phyloP scores from a whole-genome alignment of 2,329 filamentous ascomycete genomes.

The Pseudogymnoascus sp. region DNA sequence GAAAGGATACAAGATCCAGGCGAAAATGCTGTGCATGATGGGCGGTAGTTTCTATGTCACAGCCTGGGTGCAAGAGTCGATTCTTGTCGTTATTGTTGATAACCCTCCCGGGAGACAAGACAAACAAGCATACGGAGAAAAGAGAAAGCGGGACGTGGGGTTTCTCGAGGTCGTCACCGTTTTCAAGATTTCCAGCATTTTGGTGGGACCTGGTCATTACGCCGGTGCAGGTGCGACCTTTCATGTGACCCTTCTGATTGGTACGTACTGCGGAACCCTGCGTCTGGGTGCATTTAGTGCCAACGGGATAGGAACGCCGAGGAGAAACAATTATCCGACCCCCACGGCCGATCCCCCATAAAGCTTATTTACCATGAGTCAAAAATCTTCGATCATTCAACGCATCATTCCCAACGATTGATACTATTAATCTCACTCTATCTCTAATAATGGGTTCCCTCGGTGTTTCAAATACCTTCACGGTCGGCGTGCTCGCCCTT shows the following conservation, averaged over 20 bases:
- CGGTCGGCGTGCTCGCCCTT: slow-evolving; percentile 61
- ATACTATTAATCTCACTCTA: neutral
- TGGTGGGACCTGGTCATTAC: slow-evolving; percentile 8
- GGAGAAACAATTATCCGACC: slow-evolving; percentile 2
- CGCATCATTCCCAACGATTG: neutral
- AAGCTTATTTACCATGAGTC: slow-evolving; percentile 5
- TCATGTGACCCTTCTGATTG: neutral
- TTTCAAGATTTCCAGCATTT: slow-evolving; percentile 10
- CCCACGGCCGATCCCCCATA: slow-evolving; percentile 8
- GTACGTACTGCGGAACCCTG: slow-evolving; percentile 9
- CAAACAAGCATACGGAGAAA: neutral
- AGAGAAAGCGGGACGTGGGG: neutral
- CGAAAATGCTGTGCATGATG: slow-evolving; percentile 15
- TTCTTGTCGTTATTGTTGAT: slow-evolving; percentile 3
- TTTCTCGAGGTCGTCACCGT: neutral
- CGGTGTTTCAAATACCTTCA: slow-evolving; percentile 31
- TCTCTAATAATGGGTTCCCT: slow-evolving; percentile 17
- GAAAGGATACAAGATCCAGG: slow-evolving; percentile 38
- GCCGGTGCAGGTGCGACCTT: neutral
- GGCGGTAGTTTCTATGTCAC: neutral
- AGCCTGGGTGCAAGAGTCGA: neutral
- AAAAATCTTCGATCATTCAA: slow-evolving; percentile 8
- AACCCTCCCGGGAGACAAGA: slow-evolving; percentile 8
- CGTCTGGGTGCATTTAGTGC: neutral
- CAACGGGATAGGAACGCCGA: slow-evolving; percentile 6